Conservation (phyloP, 208 protist genomes). For the Tritrichomonas musculus region DNA sequence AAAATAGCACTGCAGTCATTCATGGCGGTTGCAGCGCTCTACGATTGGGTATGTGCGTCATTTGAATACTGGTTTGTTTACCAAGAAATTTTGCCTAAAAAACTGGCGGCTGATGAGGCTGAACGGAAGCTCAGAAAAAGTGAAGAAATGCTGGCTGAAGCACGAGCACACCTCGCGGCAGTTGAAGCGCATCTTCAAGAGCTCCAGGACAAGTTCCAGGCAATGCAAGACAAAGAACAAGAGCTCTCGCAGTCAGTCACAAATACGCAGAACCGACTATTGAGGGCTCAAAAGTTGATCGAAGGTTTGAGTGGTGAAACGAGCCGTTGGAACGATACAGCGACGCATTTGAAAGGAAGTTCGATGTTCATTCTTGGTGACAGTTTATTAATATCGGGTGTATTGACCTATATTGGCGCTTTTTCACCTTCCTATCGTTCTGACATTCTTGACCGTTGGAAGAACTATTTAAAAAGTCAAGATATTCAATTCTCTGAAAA, state of each 20-base stretch:
- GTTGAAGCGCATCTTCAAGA: conserved; percentile 60
- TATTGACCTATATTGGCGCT: conserved; percentile 78
- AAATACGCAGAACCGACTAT: conserved; percentile 46
- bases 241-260: neutral
- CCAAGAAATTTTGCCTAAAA: conserved; percentile 84
- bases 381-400: conserved; percentile 81
- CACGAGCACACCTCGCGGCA: conserved; percentile 71
- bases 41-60: conserved; percentile 83
- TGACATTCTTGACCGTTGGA: conserved; percentile 68
- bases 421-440: conserved; percentile 80
- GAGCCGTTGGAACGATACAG: conserved; percentile 53
- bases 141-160: conserved; percentile 69
- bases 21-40: conserved; percentile 80
- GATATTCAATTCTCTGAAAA: conserved; percentile 62
- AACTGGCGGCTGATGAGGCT: conserved; percentile 69
- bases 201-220: conserved; percentile 63
- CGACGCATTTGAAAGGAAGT: conserved; percentile 36
- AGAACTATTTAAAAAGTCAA: conserved; percentile 49
- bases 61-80: conserved; percentile 54
- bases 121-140: conserved; percentile 71
- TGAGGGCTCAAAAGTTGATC: conserved; percentile 82
- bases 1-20: conserved; percentile 77
- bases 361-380: conserved; percentile 72
- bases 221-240: conserved; percentile 63
- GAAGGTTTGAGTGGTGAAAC: conserved; percentile 60